A percentile compares a stretch with the other conserved stretches of the same genome.
Evolutionary conservation across 208 protist species (phyloP).

Genomic region (Leishmania mexicana): DNA sequence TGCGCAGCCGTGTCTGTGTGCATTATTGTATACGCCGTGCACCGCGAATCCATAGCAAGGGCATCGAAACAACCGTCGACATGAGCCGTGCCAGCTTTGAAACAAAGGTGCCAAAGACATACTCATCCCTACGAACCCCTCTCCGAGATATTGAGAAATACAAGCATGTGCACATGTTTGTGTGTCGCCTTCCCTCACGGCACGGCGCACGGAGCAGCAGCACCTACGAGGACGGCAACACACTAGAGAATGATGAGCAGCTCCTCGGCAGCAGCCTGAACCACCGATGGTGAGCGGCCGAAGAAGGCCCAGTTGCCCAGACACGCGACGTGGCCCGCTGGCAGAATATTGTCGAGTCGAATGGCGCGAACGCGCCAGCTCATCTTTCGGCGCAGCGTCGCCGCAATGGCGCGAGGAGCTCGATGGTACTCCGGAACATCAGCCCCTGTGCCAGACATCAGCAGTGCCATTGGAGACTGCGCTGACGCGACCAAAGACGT

Average conservation of each 20-base stretch:
- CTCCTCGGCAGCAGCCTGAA: slow-evolving; percentile 54
- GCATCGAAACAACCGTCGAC: neutral
- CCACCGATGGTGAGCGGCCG: slow-evolving; percentile 39
- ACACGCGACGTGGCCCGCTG: slow-evolving; percentile 55
- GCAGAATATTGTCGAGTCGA: slow-evolving; percentile 42
- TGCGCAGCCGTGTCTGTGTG: neutral
- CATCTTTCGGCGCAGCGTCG: slow-evolving; percentile 41
- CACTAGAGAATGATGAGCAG: slow-evolving; percentile 36
- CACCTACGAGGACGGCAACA: no score
- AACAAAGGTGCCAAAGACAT: neutral
- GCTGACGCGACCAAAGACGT: neutral
- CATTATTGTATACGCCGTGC: neutral
- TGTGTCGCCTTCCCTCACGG: neutral
- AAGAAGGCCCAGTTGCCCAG: slow-evolving; percentile 50
- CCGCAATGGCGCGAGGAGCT: slow-evolving; percentile 48
- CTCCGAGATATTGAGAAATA: neutral
- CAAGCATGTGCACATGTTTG: neutral
- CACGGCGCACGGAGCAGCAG: neutral
- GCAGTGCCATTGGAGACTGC: neutral
- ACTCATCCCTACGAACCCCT: neutral
- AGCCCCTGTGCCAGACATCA: neutral
- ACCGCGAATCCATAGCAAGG: neutral
- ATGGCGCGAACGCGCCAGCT: slow-evolving; percentile 65
- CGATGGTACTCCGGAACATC: slow-evolving; percentile 25
- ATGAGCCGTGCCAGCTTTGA: neutral